These are phyloP conservation scores for Coprinellus aureogranulatus DNA, from an alignment of 768 basidiomycete species.

Conservation along the genomic window DNA sequence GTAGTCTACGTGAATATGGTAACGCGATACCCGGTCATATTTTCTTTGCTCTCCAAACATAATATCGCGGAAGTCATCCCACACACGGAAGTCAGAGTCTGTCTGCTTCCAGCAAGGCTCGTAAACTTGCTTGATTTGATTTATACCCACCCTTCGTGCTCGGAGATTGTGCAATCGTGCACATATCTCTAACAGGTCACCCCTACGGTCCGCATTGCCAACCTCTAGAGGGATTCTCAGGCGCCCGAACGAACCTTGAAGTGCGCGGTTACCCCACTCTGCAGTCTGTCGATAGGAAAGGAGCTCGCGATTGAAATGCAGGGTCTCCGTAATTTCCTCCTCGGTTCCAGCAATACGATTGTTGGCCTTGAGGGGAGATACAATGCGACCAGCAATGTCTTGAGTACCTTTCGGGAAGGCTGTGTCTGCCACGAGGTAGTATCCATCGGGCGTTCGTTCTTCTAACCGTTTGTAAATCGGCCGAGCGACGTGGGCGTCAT, in stretches of 20 bases:
- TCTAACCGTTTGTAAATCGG: constrained; percentile 36
- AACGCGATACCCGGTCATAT: constrained; percentile 33
- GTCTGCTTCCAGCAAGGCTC: neutral
- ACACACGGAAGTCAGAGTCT: constrained; percentile 24
- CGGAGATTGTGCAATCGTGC: neutral
- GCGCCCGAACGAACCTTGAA: constrained; percentile 47
- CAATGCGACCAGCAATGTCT: constrained; percentile 31
- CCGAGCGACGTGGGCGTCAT: constrained; percentile 40
- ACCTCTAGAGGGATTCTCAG: constrained; percentile 41
- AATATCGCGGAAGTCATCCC: constrained; percentile 39
- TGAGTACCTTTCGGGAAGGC: constrained; percentile 41
- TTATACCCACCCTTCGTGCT: neutral
- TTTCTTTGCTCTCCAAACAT: constrained; percentile 36
- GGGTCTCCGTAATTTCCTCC: constrained; percentile 17
- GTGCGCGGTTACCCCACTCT: constrained; percentile 47
- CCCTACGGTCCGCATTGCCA: constrained; percentile 15
- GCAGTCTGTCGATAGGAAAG: constrained; percentile 47
- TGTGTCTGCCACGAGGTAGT: constrained; percentile 43
- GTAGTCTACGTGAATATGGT: constrained; percentile 22
- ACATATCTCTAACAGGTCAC: neutral
- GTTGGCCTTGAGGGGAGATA: constrained; percentile 36
- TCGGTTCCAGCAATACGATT: constrained; percentile 15
- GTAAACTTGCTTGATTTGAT: neutral
- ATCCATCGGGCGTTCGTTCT: constrained; percentile 35
- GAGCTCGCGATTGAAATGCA: constrained; percentile 36